A percentile compares a stretch with the other conserved stretches of the same genome.
Conservation (phyloP, 2,329 filamentous ascomycete genomes). For the Scedosporium aurantiacum region DNA sequence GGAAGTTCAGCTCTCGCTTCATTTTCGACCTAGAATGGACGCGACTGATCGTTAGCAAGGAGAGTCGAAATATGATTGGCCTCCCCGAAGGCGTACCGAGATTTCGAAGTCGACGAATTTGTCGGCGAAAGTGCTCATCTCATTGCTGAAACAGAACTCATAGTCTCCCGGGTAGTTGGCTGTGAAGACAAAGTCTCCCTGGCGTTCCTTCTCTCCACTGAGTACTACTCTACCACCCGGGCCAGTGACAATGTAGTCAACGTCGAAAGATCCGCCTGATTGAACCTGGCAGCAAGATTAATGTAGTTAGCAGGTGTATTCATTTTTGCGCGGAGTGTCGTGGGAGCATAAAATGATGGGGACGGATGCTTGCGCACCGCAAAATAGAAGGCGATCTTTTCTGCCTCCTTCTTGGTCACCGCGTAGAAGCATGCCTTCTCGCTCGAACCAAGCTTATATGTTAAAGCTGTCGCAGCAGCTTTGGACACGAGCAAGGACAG, state of each 20-base stretch:
- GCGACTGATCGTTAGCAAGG: not conserved
- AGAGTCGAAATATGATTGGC: not conserved
- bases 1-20: conserved; percentile 73
- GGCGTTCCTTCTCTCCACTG: conserved; percentile 79
- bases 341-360: not conserved
- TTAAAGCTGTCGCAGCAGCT: conserved; percentile 79
- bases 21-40: conserved; percentile 64
- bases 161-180: conserved; percentile 83
- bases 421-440: conserved; percentile 96
- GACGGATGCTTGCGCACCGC: conserved; percentile 51
- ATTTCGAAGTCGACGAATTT: conserved; percentile 99
- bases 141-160: conserved; percentile 95
- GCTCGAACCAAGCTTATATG: conserved; percentile 80
- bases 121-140: conserved; percentile 95
- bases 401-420: conserved; percentile 61
- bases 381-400: conserved; percentile 98
- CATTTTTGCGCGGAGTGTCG: not conserved
- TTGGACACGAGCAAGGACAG: conserved; percentile 60
- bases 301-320: not conserved
- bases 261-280: conserved; percentile 95
- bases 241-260: conserved; percentile 82
- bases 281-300: conserved; percentile 56
- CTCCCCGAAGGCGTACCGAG: conserved; percentile 46
- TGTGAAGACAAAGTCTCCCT: conserved; percentile 97
- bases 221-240: conserved; percentile 73